Conservation (phyloP, 768 basidiomycete genomes). For the Mycena amicta region DNA sequence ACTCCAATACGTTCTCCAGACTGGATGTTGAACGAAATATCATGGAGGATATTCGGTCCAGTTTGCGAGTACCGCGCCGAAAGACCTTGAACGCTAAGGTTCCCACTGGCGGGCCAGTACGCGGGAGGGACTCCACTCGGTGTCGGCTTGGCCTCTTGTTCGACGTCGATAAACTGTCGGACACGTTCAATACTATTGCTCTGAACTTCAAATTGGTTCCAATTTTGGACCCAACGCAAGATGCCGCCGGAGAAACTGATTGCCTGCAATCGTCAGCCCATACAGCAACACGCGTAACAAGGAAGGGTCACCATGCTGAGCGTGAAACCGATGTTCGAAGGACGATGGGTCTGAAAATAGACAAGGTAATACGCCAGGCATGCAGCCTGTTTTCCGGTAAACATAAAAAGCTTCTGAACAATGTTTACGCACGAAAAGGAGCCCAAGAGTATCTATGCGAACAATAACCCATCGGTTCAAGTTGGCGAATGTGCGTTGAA, state of each 20-base stretch:
- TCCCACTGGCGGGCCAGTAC: too few relatives aligned
- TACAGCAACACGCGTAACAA: background rate
- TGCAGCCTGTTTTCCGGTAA: background rate
- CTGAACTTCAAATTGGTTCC: constrained; percentile 49
- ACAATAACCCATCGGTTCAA: constrained; percentile 36
- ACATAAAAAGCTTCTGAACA: background rate
- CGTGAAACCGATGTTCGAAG: background rate
- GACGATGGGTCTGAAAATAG: constrained; percentile 37
- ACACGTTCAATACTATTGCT: constrained; percentile 53
- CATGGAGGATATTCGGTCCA: constrained; percentile 57
- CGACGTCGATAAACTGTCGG: constrained; percentile 54
- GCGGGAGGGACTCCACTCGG: too few relatives aligned
- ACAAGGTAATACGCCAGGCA: constrained; percentile 56
- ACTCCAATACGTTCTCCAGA: too few relatives aligned
- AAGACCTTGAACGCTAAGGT: constrained; percentile 31
- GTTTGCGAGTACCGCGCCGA: constrained; percentile 57
- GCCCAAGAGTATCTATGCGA: constrained; percentile 6
- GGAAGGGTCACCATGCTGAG: background rate
- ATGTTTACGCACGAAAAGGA: background rate
- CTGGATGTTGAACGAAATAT: too few relatives aligned
- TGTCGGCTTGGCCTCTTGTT: constrained; percentile 52
- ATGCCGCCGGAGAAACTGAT: constrained; percentile 28
- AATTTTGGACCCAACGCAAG: constrained; percentile 12
- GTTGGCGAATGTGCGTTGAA: constrained; percentile 52
- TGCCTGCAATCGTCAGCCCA: background rate